phyloP scores from a whole-genome alignment of 257 asterid genomes.

The Ophiorrhiza pumila region DNA sequence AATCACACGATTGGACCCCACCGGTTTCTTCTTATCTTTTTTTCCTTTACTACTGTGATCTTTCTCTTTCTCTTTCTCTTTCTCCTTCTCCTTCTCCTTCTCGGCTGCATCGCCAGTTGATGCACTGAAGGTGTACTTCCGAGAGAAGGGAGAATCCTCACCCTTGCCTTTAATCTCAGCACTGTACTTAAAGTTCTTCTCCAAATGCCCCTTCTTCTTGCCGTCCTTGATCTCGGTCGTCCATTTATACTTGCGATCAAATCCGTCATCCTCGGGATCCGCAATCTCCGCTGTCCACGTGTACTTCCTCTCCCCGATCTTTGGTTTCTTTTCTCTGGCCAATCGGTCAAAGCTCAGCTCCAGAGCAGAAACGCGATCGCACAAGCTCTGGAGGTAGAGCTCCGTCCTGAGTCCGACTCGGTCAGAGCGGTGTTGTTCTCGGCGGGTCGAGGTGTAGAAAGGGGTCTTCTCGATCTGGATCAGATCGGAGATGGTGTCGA shows the following conservation, averaged over 20 bases:
- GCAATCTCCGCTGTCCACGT: constrained; percentile 85
- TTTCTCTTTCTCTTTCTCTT: constrained; percentile 26
- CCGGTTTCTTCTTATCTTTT: constrained; percentile 30
- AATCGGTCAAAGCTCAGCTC: constrained; percentile 52
- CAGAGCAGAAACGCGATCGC: constrained; percentile 68
- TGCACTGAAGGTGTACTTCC: constrained; percentile 56
- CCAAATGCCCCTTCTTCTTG: constrained; percentile 44
- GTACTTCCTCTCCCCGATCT: constrained; percentile 64
- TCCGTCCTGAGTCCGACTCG: constrained; percentile 35
- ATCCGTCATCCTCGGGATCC: constrained; percentile 47
- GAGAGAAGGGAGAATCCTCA: constrained; percentile 38
- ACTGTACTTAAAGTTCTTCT: constrained; percentile 53
- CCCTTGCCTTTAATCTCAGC: constrained; percentile 78
- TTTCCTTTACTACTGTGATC: constrained; percentile 34
- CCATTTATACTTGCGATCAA: constrained; percentile 71
- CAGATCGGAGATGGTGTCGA: constrained; percentile 67
- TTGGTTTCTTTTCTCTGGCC: constrained; percentile 30
- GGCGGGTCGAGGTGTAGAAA: constrained; percentile 43
- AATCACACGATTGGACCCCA: constrained; percentile 36
- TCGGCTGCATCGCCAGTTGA: constrained; percentile 31
- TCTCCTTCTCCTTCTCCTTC: constrained; percentile 24
- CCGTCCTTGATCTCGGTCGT: constrained; percentile 61
- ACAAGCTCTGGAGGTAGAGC: constrained; percentile 39
- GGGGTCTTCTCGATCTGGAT: constrained; percentile 66
- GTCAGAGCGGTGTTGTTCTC: constrained; percentile 37